Percentiles rank a stretch among this genome's conserved stretches.
These are phyloP conservation scores for Myriosclerotinia duriaeana DNA, from an alignment of 2,329 filamentous ascomycete species.

Conservation along the genomic window DNA sequence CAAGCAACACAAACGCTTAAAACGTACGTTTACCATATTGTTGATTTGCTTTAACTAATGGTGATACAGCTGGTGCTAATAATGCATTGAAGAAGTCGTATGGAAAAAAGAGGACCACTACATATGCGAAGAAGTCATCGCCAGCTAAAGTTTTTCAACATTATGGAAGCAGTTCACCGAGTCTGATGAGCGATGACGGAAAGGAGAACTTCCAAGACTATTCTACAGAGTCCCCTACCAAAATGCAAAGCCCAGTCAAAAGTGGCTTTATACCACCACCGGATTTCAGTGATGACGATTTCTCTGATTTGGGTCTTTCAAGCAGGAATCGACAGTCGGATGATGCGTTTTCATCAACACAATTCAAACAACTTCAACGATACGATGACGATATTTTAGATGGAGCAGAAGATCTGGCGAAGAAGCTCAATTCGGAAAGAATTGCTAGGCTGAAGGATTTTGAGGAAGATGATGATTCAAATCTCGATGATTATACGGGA, in stretches of 20 bases:
- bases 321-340: neutral
- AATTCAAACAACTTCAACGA: conserved; percentile 10
- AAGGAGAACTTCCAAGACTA: conserved; percentile 3
- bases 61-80: conserved; percentile 16
- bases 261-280: conserved; percentile 3
- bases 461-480: neutral
- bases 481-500: conserved; percentile 9
- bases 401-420: conserved; percentile 8
- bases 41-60: conserved; percentile 11
- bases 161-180: conserved; percentile 17
- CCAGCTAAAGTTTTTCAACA: neutral
- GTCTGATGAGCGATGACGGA: conserved; percentile 15
- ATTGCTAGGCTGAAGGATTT: neutral
- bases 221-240: neutral
- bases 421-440: neutral
- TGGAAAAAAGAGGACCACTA: neutral
- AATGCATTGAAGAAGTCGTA: neutral
- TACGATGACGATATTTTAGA: conserved; percentile 19
- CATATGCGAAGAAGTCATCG: conserved; percentile 20
- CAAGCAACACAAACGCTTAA: conserved; percentile 3
- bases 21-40: conserved; percentile 1
- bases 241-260: conserved; percentile 9
- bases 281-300: conserved; percentile 13
- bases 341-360: neutral
- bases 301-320: conserved; percentile 1